Conservation (phyloP, 176 grass and related monocot species). For the Rhynchospora tenuis region DNA sequence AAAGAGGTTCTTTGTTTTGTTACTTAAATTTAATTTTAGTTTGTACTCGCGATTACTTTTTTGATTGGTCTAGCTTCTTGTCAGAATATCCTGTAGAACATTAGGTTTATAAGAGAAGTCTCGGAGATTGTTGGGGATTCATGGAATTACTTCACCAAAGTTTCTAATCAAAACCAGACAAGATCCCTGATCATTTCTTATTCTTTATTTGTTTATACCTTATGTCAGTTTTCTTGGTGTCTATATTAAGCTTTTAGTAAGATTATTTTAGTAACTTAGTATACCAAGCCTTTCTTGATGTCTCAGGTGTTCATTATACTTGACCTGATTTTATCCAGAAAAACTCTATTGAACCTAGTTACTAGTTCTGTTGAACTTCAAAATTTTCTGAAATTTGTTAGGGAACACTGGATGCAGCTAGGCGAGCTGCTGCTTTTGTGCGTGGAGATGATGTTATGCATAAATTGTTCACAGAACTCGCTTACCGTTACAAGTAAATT, state of each 20-base stretch:
- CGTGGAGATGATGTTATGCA: slow-evolving; percentile 90
- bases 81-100: not conserved
- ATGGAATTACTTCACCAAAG: not conserved
- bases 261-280: not conserved
- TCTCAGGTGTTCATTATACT: not conserved
- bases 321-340: not conserved
- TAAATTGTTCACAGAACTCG: slow-evolving; percentile 90
- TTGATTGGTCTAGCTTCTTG: not conserved
- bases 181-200: not conserved
- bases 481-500: slow-evolving; percentile 81
- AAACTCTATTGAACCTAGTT: not conserved
- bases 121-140: not conserved
- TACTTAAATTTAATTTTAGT: not conserved
- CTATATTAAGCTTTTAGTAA: not conserved
- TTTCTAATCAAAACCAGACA: not conserved
- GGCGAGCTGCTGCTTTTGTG: slow-evolving; percentile 70
- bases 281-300: not conserved
- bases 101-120: not conserved
- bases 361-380: not conserved
- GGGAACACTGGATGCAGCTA: slow-evolving; percentile 67
- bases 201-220: not conserved
- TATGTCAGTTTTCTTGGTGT: not conserved
- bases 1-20: slow-evolving; percentile 53
- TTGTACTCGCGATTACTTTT: not conserved
- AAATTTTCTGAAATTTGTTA: not conserved